A percentile compares a stretch with the other conserved stretches of the same genome.
These are phyloP conservation scores for Stemphylium lycopersici DNA, from an alignment of 2,329 filamentous ascomycete genomes.

Conservation along the genomic window DNA sequence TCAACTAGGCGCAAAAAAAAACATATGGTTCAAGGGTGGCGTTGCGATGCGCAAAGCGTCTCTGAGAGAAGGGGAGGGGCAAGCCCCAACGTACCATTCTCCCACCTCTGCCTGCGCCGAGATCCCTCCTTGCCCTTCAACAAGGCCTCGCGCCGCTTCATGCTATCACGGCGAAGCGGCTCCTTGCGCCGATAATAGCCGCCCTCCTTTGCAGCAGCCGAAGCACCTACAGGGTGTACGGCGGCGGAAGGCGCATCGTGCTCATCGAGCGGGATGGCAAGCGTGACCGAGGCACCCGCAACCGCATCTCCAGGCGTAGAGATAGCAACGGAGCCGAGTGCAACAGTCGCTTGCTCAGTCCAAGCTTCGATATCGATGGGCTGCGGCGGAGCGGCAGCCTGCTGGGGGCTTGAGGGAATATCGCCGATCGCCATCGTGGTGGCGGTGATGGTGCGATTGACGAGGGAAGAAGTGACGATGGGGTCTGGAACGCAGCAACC, in stretches of 20 bases:
- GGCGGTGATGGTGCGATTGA: slow-evolving; percentile 9
- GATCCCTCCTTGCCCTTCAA: slow-evolving; percentile 91
- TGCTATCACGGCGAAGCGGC: slow-evolving; percentile 64
- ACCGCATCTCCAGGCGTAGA: slow-evolving; percentile 35
- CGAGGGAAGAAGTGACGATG: neutral
- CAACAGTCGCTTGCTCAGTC: slow-evolving; percentile 55
- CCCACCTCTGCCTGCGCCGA: slow-evolving; percentile 85
- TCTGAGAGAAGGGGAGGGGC: slow-evolving; percentile 11
- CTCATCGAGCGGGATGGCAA: slow-evolving; percentile 78
- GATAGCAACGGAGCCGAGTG: slow-evolving; percentile 50
- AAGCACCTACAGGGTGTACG: slow-evolving; percentile 34
- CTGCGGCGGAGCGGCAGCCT: slow-evolving; percentile 25
- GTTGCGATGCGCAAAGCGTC: slow-evolving; percentile 13
- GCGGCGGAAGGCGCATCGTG: slow-evolving; percentile 43
- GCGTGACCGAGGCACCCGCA: slow-evolving; percentile 65
- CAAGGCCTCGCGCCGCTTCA: slow-evolving; percentile 73
- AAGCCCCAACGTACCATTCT: slow-evolving; percentile 71
- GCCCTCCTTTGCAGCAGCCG: slow-evolving; percentile 51
- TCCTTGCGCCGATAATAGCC: slow-evolving; percentile 60
- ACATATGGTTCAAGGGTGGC: neutral
- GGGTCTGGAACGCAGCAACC: neutral
- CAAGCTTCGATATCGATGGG: slow-evolving; percentile 55
- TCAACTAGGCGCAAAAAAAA: neutral
- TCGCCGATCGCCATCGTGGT: slow-evolving; percentile 45
- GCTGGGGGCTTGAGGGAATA: slow-evolving; percentile 29